Evolutionary conservation across 1,284 basidiomycete genomes (phyloP).

Genomic region (Moesziomyces sp.): DNA sequence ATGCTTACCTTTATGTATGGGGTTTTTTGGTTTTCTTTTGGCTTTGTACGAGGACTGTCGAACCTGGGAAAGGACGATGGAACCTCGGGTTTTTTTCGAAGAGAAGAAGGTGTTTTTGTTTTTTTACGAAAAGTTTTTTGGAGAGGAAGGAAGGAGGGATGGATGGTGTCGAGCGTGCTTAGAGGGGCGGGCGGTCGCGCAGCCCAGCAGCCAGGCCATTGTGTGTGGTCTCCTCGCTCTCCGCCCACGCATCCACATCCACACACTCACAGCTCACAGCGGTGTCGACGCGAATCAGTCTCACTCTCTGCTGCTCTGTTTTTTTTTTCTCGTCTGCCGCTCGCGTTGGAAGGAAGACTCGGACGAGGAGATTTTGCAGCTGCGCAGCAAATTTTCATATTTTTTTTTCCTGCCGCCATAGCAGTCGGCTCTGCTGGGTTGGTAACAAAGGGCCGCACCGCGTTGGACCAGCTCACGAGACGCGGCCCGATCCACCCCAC

Average conservation of each 20-base stretch:
- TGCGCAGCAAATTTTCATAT: constrained; percentile 7
- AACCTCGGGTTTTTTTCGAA: constrained; percentile 39
- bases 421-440: too few relatives aligned
- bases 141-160: constrained; percentile 29
- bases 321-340: constrained; percentile 8
- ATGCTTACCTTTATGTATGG: constrained; percentile 36
- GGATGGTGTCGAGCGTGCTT: constrained; percentile 15
- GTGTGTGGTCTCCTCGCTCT: too few relatives aligned
- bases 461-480: too few relatives aligned
- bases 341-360: constrained; percentile 1
- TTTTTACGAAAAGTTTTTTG: constrained; percentile 46
- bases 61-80: constrained; percentile 21
- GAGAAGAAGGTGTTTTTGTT: constrained; percentile 45
- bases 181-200: neutral
- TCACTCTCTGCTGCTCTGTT: neutral
- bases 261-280: too few relatives aligned
- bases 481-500: too few relatives aligned
- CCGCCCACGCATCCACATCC: neutral
- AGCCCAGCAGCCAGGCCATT: neutral
- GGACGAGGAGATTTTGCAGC: neutral
- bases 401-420: neutral
- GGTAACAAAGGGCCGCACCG: too few relatives aligned
- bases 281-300: too few relatives aligned
- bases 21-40: constrained; percentile 37
- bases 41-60: constrained; percentile 40